Base-by-base conservation (phyloP, 2,329 filamentous ascomycete species). In the Pseudophaeomoniella oleicola region DNA sequence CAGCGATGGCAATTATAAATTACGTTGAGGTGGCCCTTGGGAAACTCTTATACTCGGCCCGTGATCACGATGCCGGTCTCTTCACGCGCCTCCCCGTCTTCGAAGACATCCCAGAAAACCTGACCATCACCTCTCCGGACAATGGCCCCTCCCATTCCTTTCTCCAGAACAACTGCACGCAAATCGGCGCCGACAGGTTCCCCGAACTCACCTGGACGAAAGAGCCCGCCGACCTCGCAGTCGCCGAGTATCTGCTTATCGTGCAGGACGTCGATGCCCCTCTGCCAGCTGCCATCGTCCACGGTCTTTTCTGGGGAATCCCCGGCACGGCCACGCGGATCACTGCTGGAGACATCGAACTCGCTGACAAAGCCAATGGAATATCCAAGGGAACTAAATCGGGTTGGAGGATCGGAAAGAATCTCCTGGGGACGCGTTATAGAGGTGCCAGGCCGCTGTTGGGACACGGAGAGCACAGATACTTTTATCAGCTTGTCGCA, bases 401-500 rank as follows among this genome's bases (percentile, higher is more conserved):
- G 0, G 65, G 65, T 0, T 72, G 71, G 40, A 53, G 58, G 37
- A 67, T 64, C 33, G 66, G 65, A 2, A 49, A 55, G 40, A 68
- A 60, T 16, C 47, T 55, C 3, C 50, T 55, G 2, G 56, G 57
- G 1, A 51, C 19, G 3, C 46, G 67, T 1, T 72, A 70, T 41
- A 54, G 62, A 3, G 54, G 61, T 0, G 66, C 69, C 1, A 49
- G 57, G 10, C 66, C 67, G 13, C 49, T 68, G 19, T 46, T 66
- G 36, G 68, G 68, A 16, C 63, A 71, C 43, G 68, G 69, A 0
- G 56, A 58, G 15, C 67, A 72, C 49, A 54, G 68, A 38, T 73
- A 71, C 37, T 66, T 69, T 49, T 72, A 58, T 39, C 55, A 66
- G 42, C 48, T 72, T 12, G 47, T 72, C 35, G 67, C 64, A 3